Evolutionary conservation across 1,139 yeast genomes (phyloP).

Genomic region (Yamadazyma kanchanaburiensis): DNA sequence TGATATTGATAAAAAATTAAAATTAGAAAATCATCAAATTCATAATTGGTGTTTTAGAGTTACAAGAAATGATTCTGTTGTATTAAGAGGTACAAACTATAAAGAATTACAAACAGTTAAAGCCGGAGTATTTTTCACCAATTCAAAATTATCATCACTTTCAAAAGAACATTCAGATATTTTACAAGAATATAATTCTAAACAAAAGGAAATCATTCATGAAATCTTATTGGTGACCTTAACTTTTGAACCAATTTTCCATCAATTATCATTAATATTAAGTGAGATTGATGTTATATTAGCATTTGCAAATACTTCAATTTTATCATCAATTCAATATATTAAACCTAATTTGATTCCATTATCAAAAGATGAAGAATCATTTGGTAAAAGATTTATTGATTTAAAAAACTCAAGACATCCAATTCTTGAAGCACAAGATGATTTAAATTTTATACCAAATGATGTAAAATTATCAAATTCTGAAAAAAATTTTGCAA

Average conservation of each 20-base stretch:
- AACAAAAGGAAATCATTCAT: constrained; percentile 73
- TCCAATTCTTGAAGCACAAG: constrained; percentile 91
- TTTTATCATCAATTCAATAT: constrained; percentile 80
- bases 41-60: constrained; percentile 95
- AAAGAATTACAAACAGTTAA: constrained; percentile 85
- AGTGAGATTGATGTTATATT: constrained; percentile 81
- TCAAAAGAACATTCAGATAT: constrained; percentile 58
- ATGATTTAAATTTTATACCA: constrained; percentile 80
- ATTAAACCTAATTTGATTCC: constrained; percentile 65
- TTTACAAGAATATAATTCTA: constrained; percentile 63
- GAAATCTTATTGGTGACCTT: constrained; percentile 79
- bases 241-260: constrained; percentile 77
- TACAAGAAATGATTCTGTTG: constrained; percentile 84
- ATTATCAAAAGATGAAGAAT: constrained; percentile 28
- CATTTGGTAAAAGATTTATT: constrained; percentile 47
- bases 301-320: constrained; percentile 82
- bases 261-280: constrained; percentile 58
- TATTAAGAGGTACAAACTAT: constrained; percentile 66
- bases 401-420: constrained; percentile 75
- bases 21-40: constrained; percentile 78
- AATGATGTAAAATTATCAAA: constrained; percentile 66
- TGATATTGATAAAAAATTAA: constrained; percentile 83
- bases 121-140: constrained; percentile 91
- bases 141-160: constrained; percentile 56
- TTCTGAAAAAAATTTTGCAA: constrained; percentile 56